These are phyloP conservation scores for Epichloe glyceriae DNA, from an alignment of 2,329 filamentous ascomycete species.

Conservation along the genomic window DNA sequence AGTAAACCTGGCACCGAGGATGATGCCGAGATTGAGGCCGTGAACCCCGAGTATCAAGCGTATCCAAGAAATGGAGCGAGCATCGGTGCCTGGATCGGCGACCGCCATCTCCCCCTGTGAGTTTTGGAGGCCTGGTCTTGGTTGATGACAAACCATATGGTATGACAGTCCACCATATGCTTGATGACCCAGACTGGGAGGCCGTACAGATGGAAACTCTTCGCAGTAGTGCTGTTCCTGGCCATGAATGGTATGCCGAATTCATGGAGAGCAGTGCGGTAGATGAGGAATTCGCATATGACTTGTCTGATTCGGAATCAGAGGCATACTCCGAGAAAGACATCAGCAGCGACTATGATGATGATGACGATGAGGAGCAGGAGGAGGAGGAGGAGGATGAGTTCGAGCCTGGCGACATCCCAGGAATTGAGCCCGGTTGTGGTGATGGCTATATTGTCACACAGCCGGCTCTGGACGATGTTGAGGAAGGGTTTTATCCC, in stretches of 20 bases:
- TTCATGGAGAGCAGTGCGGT: slow-evolving; percentile 28
- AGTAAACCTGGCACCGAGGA: slow-evolving; percentile 3
- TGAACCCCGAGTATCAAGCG: slow-evolving; percentile 67
- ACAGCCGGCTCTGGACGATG: slow-evolving; percentile 81
- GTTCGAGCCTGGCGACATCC: slow-evolving; percentile 59
- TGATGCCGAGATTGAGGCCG: slow-evolving; percentile 26
- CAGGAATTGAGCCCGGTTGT: slow-evolving; percentile 61
- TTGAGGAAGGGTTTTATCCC: slow-evolving; percentile 72
- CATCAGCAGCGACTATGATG: slow-evolving; percentile 38
- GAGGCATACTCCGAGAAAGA: slow-evolving; percentile 37
- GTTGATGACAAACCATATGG: slow-evolving; percentile 78
- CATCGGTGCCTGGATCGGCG: slow-evolving; percentile 79
- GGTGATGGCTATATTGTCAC: slow-evolving; percentile 73
- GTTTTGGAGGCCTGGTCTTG: slow-evolving; percentile 75
- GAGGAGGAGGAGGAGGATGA: slow-evolving; percentile 43
- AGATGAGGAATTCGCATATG: slow-evolving; percentile 44
- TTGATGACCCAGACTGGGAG: slow-evolving; percentile 54
- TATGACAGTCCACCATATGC: slow-evolving; percentile 95
- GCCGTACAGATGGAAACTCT: slow-evolving; percentile 16
- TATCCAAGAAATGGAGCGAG: slow-evolving; percentile 76
- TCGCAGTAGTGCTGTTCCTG: slow-evolving; percentile 27
- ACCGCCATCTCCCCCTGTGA: slow-evolving; percentile 83
- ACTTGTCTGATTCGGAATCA: slow-evolving; percentile 50
- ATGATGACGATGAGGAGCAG: slow-evolving; percentile 34
- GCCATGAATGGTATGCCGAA: slow-evolving; percentile 30